These are phyloP conservation scores for Phytophthora uliginosa DNA, from an alignment of 352 stramenopile genomes.

Conservation along the genomic window DNA sequence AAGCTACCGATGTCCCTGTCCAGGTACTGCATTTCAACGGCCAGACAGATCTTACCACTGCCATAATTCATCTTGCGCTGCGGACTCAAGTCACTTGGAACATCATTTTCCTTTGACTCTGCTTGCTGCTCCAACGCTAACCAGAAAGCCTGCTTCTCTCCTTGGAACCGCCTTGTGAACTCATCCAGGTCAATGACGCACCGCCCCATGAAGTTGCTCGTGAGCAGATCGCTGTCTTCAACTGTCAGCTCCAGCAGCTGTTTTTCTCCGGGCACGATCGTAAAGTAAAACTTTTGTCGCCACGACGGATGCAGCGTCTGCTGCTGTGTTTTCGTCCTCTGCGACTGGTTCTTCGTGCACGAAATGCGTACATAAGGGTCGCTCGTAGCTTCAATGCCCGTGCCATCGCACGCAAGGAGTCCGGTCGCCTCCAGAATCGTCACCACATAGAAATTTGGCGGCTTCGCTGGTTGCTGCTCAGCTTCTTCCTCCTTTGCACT, in stretches of 20 bases:
- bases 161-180: slow-evolving; percentile 53
- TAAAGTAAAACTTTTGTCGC: slow-evolving; percentile 82
- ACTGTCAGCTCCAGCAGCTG: slow-evolving; percentile 67
- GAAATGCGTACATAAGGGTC: slow-evolving; percentile 75
- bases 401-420: slow-evolving; percentile 64
- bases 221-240: slow-evolving; percentile 76
- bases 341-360: slow-evolving; percentile 64
- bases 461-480: slow-evolving; percentile 1
- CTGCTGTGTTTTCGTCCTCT: slow-evolving; percentile 70
- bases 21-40: slow-evolving; percentile 68
- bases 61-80: slow-evolving; percentile 60
- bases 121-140: slow-evolving; percentile 64
- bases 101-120: slow-evolving; percentile 40
- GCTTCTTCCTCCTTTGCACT: slow-evolving; percentile 3
- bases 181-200: slow-evolving; percentile 77
- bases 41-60: slow-evolving; percentile 70
- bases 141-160: slow-evolving; percentile 75
- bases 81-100: slow-evolving; percentile 58
- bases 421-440: slow-evolving; percentile 71
- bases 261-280: slow-evolving; percentile 42
- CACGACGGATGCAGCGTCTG: slow-evolving; percentile 76
- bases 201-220: slow-evolving; percentile 80
- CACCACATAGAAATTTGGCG: slow-evolving; percentile 73
- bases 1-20: slow-evolving; percentile 62
- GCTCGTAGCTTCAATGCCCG: slow-evolving; percentile 64